Percentiles rank a stretch among this genome's conserved stretches.
These are phyloP conservation scores for Dunaliella primolecta DNA, from an alignment of 139 green algal species.

Conservation along the genomic window DNA sequence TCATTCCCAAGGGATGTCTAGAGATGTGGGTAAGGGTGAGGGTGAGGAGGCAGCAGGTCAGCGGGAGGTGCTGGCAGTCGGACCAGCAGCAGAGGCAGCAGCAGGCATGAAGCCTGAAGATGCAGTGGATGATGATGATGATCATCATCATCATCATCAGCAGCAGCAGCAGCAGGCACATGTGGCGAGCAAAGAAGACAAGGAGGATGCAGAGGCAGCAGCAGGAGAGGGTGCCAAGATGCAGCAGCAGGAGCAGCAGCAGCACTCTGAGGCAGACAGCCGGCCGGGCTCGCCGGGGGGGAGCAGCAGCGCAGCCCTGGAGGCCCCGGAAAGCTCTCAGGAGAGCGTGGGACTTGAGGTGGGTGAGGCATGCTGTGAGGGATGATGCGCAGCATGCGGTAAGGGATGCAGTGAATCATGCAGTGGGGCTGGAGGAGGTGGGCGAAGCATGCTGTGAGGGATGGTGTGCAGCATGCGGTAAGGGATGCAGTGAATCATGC, in stretches of 20 bases:
- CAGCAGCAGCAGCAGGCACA: not conserved
- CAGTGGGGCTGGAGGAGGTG: no score
- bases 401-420: no score
- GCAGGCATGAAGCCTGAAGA: not conserved
- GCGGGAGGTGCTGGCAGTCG: not conserved
- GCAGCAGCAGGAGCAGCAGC: not conserved
- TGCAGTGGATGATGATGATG: not conserved
- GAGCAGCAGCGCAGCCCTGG: constrained; percentile 13
- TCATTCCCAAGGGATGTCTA: no score
- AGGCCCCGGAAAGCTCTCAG: constrained; percentile 13
- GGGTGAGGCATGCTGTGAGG: no score
- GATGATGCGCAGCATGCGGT: no score
- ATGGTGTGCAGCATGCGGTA: no score
- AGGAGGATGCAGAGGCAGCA: not conserved
- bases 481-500: no score
- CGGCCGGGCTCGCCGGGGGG: not conserved
- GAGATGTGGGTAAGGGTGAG: no score
- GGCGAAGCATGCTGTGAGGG: no score
- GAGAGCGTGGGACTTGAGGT: not conserved
- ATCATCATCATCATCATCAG: not conserved
- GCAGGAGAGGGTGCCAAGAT: not conserved
- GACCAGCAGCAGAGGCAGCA: not conserved
- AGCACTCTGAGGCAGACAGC: not conserved
- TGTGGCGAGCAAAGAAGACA: not conserved
- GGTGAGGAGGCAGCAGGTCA: not conserved